phyloP scores from a whole-genome alignment of 768 basidiomycete genomes.

The Tricholoma terreum region DNA sequence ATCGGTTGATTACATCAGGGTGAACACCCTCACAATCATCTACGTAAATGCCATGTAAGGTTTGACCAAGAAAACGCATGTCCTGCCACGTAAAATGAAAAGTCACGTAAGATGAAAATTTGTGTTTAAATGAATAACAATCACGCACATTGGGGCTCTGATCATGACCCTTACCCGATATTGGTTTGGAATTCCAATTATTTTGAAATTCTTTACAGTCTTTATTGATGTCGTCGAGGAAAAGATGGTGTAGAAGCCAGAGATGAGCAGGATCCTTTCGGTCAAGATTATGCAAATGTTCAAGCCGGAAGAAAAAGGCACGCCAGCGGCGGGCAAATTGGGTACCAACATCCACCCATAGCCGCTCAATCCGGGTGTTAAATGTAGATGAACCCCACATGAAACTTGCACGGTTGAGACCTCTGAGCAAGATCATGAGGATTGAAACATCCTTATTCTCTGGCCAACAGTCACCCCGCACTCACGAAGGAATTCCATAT shows the following conservation, averaged over 20 bases:
- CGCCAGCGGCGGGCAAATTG: conserved; percentile 40
- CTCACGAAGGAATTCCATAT: conserved; percentile 27
- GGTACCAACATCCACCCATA: conserved; percentile 42
- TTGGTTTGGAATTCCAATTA: conserved; percentile 40
- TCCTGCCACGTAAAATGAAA: conserved; percentile 7
- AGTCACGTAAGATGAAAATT: conserved; percentile 2
- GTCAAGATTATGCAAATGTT: conserved; percentile 33
- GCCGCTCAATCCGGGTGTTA: conserved; percentile 42
- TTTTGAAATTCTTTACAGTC: conserved; percentile 32
- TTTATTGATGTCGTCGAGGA: conserved; percentile 28
- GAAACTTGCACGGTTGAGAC: conserved; percentile 28
- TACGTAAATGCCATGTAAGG: conserved; percentile 1
- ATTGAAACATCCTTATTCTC: conserved; percentile 33
- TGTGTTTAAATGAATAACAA: no score
- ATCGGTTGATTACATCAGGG: no score
- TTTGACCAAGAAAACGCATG: conserved; percentile 5
- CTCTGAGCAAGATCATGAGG: conserved; percentile 31
- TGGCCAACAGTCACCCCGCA: conserved; percentile 32
- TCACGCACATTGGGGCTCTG: conserved; percentile 24
- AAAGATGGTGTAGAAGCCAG: conserved; percentile 43
- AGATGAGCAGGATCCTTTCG: conserved; percentile 28
- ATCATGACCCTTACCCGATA: conserved; percentile 23
- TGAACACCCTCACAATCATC: no score
- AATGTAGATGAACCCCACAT: no score
- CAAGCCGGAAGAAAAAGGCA: conserved; percentile 38